A percentile compares a stretch with the other conserved stretches of the same genome.
phyloP scores from a whole-genome alignment of 75 land plant genomes.

The Adiantum capillusveneris region DNA sequence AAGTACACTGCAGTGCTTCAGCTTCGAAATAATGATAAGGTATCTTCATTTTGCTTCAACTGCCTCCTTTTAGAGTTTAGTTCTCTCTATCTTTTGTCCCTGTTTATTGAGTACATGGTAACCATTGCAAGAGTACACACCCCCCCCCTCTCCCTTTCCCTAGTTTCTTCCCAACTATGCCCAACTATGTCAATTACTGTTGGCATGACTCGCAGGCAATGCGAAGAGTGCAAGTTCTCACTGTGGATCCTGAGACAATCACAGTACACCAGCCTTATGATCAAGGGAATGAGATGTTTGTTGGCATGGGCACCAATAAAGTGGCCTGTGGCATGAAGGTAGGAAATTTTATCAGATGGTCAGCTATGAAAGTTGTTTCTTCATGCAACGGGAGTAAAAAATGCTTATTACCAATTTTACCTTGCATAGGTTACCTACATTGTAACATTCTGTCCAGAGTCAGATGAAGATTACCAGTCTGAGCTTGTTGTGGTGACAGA shows the following conservation, averaged over 20 bases:
- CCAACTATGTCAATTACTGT: no score
- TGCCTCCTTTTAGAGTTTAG: no score
- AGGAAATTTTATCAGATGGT: neutral
- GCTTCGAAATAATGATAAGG: conserved; percentile 38
- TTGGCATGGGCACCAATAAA: conserved; percentile 21
- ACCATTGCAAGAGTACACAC: no score
- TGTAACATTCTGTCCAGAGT: conserved; percentile 24
- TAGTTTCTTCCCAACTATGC: no score
- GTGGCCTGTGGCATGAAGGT: conserved; percentile 41
- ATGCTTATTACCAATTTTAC: neutral
- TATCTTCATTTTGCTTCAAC: conserved; percentile 6
- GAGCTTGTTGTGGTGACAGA: conserved; percentile 27
- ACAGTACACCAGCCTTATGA: conserved; percentile 16
- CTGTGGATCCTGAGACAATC: conserved; percentile 13
- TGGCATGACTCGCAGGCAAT: conserved; percentile 11
- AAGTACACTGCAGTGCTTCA: conserved; percentile 23
- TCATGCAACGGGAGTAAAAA: no score
- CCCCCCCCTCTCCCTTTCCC: no score
- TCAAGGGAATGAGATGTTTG: conserved; percentile 14
- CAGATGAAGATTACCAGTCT: conserved; percentile 19
- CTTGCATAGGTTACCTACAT: conserved; percentile 11
- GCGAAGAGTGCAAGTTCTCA: conserved; percentile 24
- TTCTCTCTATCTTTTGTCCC: no score
- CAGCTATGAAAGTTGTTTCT: no score
- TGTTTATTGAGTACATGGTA: no score